Percentiles rank a stretch among this genome's conserved stretches.
Evolutionary conservation across 2,329 filamentous ascomycete species (phyloP).

Genomic region (Teratosphaeria gauchensis): DNA sequence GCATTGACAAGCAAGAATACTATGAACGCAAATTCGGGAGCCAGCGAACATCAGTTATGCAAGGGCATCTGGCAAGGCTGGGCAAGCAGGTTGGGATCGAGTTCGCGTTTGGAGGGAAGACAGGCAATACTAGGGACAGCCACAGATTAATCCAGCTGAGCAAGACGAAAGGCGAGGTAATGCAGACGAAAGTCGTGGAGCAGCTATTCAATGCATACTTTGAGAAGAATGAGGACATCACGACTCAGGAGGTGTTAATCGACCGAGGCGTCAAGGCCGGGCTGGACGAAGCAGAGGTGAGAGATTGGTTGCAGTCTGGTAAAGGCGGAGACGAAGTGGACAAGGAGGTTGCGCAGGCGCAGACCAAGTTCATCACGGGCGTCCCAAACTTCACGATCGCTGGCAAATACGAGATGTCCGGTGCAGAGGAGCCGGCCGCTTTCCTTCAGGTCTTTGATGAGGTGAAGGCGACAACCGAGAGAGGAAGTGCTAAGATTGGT

Average conservation of each 20-base stretch:
- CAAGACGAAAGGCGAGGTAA: constrained; percentile 42
- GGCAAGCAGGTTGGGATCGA: constrained; percentile 60
- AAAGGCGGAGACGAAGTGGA: constrained; percentile 38
- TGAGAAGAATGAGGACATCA: constrained; percentile 40
- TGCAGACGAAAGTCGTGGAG: constrained; percentile 52
- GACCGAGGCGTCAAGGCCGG: constrained; percentile 35
- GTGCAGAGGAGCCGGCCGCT: constrained; percentile 59
- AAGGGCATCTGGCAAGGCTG: constrained; percentile 45
- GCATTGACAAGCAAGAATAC: constrained; percentile 44
- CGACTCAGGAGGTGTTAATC: constrained; percentile 30
- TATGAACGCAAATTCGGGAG: constrained; percentile 57
- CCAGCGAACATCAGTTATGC: constrained; percentile 47
- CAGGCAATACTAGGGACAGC: constrained; percentile 69
- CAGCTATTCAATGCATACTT: constrained; percentile 53
- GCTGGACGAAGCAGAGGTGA: constrained; percentile 32
- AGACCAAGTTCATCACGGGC: constrained; percentile 47
- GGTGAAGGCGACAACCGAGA: constrained; percentile 37
- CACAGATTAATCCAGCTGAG: constrained; percentile 67
- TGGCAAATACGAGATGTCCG: constrained; percentile 55
- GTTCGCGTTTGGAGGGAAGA: constrained; percentile 61
- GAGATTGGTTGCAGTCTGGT: constrained; percentile 34
- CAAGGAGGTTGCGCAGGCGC: constrained; percentile 36
- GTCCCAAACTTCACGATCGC: constrained; percentile 72
- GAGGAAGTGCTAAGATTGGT: constrained; percentile 4
- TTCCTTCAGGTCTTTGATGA: constrained; percentile 59